Conservation (phyloP, 225 moss, liverwort and hornwort genomes). For the Bryum argenteum region DNA sequence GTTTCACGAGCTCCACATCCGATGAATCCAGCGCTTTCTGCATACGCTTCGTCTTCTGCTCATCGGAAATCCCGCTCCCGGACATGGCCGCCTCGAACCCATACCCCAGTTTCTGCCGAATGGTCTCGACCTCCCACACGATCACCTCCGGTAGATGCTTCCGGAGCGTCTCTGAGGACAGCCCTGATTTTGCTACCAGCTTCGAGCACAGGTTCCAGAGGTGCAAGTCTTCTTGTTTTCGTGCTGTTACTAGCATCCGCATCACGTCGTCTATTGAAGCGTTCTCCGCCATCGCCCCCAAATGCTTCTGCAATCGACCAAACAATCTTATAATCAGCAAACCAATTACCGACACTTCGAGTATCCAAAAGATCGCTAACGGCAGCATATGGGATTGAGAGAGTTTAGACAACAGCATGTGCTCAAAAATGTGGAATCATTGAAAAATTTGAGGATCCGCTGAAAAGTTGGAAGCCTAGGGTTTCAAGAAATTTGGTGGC, state of each 20-base stretch:
- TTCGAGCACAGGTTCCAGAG: constrained; percentile 70
- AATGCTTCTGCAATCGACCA: constrained; percentile 49
- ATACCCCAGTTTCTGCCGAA: constrained; percentile 48
- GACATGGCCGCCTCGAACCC: constrained; percentile 42
- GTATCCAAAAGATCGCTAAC: too few relatives aligned
- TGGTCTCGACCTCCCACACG: constrained; percentile 53
- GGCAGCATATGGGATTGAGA: too few relatives aligned
- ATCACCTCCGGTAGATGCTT: constrained; percentile 59
- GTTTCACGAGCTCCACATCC: constrained; percentile 66
- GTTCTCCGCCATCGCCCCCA: constrained; percentile 66
- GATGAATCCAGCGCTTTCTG: constrained; percentile 71
- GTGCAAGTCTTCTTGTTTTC: constrained; percentile 50
- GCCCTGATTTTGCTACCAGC: constrained; percentile 65
- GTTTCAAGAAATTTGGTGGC: too few relatives aligned
- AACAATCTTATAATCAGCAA: background rate
- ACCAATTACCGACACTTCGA: too few relatives aligned
- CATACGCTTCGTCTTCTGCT: constrained; percentile 67
- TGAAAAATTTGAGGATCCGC: too few relatives aligned
- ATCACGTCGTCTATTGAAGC: constrained; percentile 70
- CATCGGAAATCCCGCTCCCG: constrained; percentile 31
- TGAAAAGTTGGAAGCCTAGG: too few relatives aligned
- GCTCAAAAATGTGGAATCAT: too few relatives aligned
- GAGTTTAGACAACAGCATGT: too few relatives aligned
- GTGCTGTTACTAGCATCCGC: constrained; percentile 63
- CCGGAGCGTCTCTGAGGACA: constrained; percentile 49